Evolutionary conservation across 2,329 filamentous ascomycete species (phyloP), one percentile per base, ranked within the genome.

Genomic region (Eutypella sp.): DNA sequence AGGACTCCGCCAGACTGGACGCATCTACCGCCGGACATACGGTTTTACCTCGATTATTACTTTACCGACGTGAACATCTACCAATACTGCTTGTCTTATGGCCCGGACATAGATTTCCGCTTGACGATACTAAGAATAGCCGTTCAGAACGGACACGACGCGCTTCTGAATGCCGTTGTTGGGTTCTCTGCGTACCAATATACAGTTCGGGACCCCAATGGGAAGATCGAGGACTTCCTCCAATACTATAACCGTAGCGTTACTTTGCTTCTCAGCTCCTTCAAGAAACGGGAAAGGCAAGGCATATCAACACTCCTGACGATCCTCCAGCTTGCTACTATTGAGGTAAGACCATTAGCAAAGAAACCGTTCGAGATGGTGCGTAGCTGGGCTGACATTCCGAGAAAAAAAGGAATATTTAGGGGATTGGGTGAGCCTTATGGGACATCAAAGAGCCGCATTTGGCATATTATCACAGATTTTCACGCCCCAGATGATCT

Each of bases 401-500:
- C n/a, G n/a, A 33, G 13, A 41, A 38, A 22, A 42, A 38, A 58
- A 96, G 89, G 93, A 97, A 68, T 95, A 90, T 58, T 76, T 97
- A 39, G 93, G 93, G 11, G 93, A 99, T 62, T 97, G 90, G 90
- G 82, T 95, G 44, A 96, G 95, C 58, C 74, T 97, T 15, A 85
- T 93, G 67, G 88, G 90, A 19, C 93, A 97, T 63, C 91, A 96
- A 63, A 89, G 86, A 61, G 93, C 92, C 10, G 93, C 93, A 0
- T 81, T 87, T 59, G 82, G 89, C 52, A 85, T 97, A 57, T 71
- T 97, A 39, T 85, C 78, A 1, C 80, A 85, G 37, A 70, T 96
- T 0, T 91, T 89, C 61, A 89, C 83, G 0, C 87, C 89, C 0
- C 74, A 90, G 50, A 85, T 82, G 0, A 81, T 88, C 37, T 82